Evolutionary conservation across 1,284 basidiomycete genomes (phyloP).

Genomic region (Cerioporus squamosus): DNA sequence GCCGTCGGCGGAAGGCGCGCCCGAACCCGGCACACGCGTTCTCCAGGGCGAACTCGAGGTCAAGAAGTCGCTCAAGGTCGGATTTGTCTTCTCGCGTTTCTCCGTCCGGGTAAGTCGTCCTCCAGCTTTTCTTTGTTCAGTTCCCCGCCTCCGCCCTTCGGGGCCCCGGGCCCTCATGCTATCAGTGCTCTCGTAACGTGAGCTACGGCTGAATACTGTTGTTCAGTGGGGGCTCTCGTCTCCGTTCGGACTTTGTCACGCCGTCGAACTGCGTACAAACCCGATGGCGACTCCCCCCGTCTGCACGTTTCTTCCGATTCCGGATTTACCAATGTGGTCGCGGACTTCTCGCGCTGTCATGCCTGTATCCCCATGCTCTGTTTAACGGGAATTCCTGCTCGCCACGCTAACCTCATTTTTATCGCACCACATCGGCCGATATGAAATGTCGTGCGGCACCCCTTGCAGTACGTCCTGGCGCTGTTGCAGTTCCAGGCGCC

Average conservation of each 20-base stretch:
- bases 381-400: too few relatives aligned
- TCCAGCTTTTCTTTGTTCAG: background rate
- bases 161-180: too few relatives aligned
- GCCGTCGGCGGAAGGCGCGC: conserved; percentile 40
- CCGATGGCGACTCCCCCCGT: too few relatives aligned
- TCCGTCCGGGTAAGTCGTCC: conserved; percentile 46
- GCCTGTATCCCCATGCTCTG: too few relatives aligned
- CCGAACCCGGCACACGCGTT: conserved; percentile 35
- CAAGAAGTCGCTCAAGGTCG: conserved; percentile 49
- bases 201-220: too few relatives aligned
- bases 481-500: conserved; percentile 46
- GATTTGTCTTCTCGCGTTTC: conserved; percentile 58
- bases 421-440: background rate
- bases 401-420: background rate
- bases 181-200: too few relatives aligned
- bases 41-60: conserved; percentile 59
- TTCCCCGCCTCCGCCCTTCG: background rate
- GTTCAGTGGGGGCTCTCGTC: too few relatives aligned
- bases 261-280: too few relatives aligned
- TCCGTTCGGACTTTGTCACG: too few relatives aligned
- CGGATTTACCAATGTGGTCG: too few relatives aligned
- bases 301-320: too few relatives aligned
- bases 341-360: too few relatives aligned
- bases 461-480: conserved; percentile 50
- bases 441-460: background rate